These are phyloP conservation scores for Colletotrichum sp. DNA, from an alignment of 2,329 filamentous ascomycete species.

Conservation along the genomic window DNA sequence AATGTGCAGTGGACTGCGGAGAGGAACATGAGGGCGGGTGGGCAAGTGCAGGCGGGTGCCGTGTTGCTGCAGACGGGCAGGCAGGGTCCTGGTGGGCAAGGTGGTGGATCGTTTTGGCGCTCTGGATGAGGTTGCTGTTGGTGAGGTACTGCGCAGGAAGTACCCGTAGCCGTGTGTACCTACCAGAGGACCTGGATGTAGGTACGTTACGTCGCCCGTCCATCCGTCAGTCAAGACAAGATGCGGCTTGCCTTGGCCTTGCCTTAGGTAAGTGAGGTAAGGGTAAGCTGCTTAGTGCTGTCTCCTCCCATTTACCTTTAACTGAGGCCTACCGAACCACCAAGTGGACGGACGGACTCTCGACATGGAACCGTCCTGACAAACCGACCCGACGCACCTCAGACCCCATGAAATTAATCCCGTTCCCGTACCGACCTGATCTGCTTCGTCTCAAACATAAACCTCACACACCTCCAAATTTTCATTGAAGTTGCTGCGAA, in stretches of 20 bases:
- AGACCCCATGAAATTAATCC: constrained; percentile 16
- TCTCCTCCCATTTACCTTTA: background rate
- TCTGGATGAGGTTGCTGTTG: background rate
- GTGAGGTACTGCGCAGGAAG: background rate
- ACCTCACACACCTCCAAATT: constrained; percentile 4
- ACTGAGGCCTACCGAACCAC: constrained; percentile 2
- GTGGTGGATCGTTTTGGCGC: background rate
- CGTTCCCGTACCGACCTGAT: constrained; percentile 8
- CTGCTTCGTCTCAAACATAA: constrained; percentile 17
- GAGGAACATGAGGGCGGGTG: background rate
- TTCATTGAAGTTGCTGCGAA: background rate
- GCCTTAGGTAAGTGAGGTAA: background rate
- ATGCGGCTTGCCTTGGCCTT: background rate
- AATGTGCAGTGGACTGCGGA: background rate
- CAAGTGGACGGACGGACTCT: background rate
- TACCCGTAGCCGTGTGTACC: background rate
- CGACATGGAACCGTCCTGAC: constrained; percentile 4
- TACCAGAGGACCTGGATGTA: no score
- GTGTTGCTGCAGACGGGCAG: background rate
- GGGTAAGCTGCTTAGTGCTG: constrained; percentile 6
- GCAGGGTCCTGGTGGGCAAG: background rate
- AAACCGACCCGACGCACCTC: constrained; percentile 12
- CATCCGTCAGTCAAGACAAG: background rate
- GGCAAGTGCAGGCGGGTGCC: constrained; percentile 4
- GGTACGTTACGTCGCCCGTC: background rate